Evolutionary conservation across 768 basidiomycete species (phyloP), one percentile per base, ranked within the genome.

Genomic region (Termitomyces sp.): DNA sequence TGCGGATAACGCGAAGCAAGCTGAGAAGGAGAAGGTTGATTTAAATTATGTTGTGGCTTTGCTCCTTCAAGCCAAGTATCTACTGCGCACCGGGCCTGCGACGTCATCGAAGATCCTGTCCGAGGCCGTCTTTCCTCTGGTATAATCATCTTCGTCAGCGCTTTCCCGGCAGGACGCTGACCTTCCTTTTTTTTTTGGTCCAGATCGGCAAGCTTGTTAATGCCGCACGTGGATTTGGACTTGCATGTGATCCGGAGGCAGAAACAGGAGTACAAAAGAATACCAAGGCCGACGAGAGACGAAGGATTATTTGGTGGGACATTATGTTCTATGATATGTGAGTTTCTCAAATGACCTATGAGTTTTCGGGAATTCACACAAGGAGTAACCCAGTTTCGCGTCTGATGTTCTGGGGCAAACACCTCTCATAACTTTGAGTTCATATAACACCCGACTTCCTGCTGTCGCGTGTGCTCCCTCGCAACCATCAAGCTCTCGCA

Each of bases 291-390:
- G 59, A 53, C 21, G 60, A 62, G 28, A 63, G 58, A 41, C 51
- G 53, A 56, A 65, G 69, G 45, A 63, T 67, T 76, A 67, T 88
- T 6, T 90, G 90, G 87, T 92, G 90, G 90, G 85, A 88, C 51
- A 75, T 90, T 11, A 78, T 83, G 64, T 88, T 80, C 68, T 90
- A 84, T 66, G 90, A 92, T 66, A 64, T 85, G 90, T 90, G 51
- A 43, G 49, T 50, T 28, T 34, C 2, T 8, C n/a, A n/a, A n/a
- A 12, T 34, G 12, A 12, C 12, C 41, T 56, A 45, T 53, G 17
- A 24, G 26, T 47, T 3, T 51, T 41, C 35, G 14, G 46, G 22
- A 12, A 24, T 45, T 58, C 10, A 37, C 35, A 28, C 21, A 44
- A 28, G 11, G n/a, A 48, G 9, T 60, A 11, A 5, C 38, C 19